Evolutionary conservation across 768 basidiomycete genomes (phyloP).

Genomic region (Pleurotus djamor): DNA sequence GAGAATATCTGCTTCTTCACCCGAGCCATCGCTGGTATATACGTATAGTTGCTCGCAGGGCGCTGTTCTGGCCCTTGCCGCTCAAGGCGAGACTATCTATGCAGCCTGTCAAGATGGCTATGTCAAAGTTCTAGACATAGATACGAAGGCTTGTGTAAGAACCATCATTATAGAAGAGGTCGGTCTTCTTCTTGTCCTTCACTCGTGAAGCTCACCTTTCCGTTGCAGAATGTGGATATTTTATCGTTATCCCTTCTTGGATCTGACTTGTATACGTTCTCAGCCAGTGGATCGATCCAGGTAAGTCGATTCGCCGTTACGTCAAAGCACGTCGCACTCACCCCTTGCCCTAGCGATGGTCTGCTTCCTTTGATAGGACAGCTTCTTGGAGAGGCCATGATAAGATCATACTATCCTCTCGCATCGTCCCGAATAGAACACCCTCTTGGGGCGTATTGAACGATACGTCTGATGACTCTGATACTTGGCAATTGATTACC

Average conservation of each 20-base stretch:
- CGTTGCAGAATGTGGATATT: constrained; percentile 68
- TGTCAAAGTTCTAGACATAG: constrained; percentile 88
- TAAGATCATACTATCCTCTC: constrained; percentile 81
- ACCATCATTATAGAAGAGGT: constrained; percentile 88
- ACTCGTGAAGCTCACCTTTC: background rate
- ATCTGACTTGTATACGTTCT: constrained; percentile 62
- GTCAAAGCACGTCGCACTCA: background rate
- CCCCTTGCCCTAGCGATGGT: constrained; percentile 59
- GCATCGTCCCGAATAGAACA: constrained; percentile 39
- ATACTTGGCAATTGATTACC: constrained; percentile 54
- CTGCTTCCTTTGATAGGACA: constrained; percentile 80
- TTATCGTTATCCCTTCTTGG: constrained; percentile 75
- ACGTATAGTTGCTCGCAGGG: constrained; percentile 74
- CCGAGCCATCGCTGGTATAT: constrained; percentile 37
- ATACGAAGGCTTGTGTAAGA: constrained; percentile 83
- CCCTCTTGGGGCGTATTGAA: background rate
- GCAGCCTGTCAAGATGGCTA: constrained; percentile 95
- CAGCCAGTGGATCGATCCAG: constrained; percentile 69
- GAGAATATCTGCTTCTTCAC: constrained; percentile 47
- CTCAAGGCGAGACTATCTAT: constrained; percentile 77
- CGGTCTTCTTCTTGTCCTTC: constrained; percentile 10
- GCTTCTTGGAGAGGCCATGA: constrained; percentile 79
- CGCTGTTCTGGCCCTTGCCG: constrained; percentile 80
- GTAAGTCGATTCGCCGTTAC: constrained; percentile 27
- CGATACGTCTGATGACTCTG: constrained; percentile 13